Percentiles rank a stretch among this genome's conserved stretches.
phyloP scores from a whole-genome alignment of 371 early-diverging fungal genomes.

The Capillidium heterosporum region DNA sequence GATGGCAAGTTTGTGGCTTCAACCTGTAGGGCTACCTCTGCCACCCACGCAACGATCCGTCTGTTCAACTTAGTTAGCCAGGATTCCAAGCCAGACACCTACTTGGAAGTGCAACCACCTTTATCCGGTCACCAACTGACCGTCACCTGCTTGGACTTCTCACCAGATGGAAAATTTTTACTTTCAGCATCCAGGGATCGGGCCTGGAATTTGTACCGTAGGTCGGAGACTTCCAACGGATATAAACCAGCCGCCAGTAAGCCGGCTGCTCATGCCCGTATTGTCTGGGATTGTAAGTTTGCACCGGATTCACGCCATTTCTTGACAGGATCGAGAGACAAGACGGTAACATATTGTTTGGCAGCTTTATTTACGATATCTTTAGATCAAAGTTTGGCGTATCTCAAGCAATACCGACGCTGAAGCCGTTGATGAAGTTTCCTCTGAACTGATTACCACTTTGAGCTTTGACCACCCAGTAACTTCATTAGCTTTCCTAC shows the following conservation, averaged over 20 bases:
- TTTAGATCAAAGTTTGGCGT: slow-evolving; percentile 56
- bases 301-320: slow-evolving; percentile 55
- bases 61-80: slow-evolving; percentile 25
- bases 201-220: slow-evolving; percentile 53
- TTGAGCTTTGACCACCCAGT: slow-evolving; percentile 54
- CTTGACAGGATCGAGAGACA: slow-evolving; percentile 86
- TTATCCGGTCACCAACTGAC: slow-evolving; percentile 66
- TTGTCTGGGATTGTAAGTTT: slow-evolving; percentile 88
- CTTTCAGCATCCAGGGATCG: slow-evolving; percentile 83
- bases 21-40: slow-evolving; percentile 56
- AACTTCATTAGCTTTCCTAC: slow-evolving; percentile 65
- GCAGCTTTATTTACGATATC: neutral
- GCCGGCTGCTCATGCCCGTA: slow-evolving; percentile 73
- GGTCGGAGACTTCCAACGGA: slow-evolving; percentile 12
- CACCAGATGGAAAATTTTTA: slow-evolving; percentile 46
- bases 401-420: slow-evolving; percentile 7
- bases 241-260: slow-evolving; percentile 34
- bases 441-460: slow-evolving; percentile 19
- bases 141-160: slow-evolving; percentile 65
- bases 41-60: slow-evolving; percentile 59
- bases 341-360: slow-evolving; percentile 24
- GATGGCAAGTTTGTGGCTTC: slow-evolving; percentile 61
- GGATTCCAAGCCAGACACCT: slow-evolving; percentile 20
- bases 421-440: slow-evolving; percentile 3
- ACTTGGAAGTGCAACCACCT: slow-evolving; percentile 45